phyloP scores from a whole-genome alignment of 2,329 filamentous ascomycete species.

The Cytospora chrysosperma region DNA sequence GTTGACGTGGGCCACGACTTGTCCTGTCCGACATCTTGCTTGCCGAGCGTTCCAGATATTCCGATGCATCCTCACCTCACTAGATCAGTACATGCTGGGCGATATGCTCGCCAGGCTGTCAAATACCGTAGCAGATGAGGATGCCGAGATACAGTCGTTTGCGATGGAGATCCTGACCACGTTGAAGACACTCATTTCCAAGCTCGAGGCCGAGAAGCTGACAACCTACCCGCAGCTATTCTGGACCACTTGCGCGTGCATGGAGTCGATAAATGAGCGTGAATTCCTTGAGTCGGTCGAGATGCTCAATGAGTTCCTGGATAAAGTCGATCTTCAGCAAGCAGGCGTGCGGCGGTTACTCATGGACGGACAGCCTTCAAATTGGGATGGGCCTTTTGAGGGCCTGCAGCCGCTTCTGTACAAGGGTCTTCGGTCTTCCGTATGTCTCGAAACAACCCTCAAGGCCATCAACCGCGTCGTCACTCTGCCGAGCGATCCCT shows the following conservation, averaged over 20 bases:
- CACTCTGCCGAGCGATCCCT: conserved; percentile 71
- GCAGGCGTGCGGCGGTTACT: conserved; percentile 68
- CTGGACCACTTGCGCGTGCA: conserved; percentile 94
- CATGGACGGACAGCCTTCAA: conserved; percentile 73
- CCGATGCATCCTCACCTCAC: conserved; percentile 83
- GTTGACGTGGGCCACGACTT: conserved; percentile 93
- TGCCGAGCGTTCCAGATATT: conserved; percentile 98
- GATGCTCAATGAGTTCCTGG: conserved; percentile 85
- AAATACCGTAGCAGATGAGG: conserved; percentile 95
- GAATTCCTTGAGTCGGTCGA: conserved; percentile 90
- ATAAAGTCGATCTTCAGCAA: conserved; percentile 78
- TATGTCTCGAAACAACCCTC: conserved; percentile 76
- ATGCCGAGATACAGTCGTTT: conserved; percentile 91
- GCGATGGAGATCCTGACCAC: conserved; percentile 98
- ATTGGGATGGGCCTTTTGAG: conserved; percentile 87
- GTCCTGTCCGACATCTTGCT: conserved; percentile 89
- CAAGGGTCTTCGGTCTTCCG: conserved; percentile 86
- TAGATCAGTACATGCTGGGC: conserved; percentile 91
- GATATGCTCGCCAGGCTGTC: conserved; percentile 95
- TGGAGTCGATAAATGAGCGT: conserved; percentile 94
- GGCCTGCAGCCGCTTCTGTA: conserved; percentile 84
- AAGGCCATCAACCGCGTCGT: conserved; percentile 76
- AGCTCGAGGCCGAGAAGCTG: conserved; percentile 75
- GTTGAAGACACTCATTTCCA: conserved; percentile 84
- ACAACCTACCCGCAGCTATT: conserved; percentile 93